Evolutionary conservation across 257 asterid genomes (phyloP), one percentile per base, ranked within the genome.

Genomic region (Penstemon newberryi): DNA sequence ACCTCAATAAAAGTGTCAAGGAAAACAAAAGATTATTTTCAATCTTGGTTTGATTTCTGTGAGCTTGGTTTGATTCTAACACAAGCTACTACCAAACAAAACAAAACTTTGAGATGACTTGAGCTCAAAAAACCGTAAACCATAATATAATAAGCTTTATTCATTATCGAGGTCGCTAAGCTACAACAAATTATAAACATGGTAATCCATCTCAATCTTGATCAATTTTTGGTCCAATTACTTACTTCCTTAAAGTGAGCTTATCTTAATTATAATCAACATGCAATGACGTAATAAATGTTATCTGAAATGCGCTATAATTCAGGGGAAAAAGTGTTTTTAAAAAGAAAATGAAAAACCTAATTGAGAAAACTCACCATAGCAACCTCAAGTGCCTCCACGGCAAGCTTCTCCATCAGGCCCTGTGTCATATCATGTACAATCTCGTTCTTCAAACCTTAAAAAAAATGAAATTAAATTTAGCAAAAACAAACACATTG

Each of bases 391-490:
- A 81, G 79, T 7, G 96, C 99, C 83, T 90, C 97, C 13, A 85
- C 79, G 0, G 91, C 85, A 63, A 90, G 96, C 82, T 87, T 86
- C 79, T 93, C 98, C 96, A 92, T 87, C 11, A 92, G 90, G 7
- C 15, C 67, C 70, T 82, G 90, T 7, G 95, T 71, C 80, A 60
- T 72, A 71, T 88, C 95, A 65, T 88, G 84, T 25, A 91, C 91
- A 51, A 84, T 46, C 81, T 77, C 74, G 78, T 91, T 83, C 70
- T 55, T 74, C 60, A 84, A 13, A 79, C 83, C 96, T 91, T 38
- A 12, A 3, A 55, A 8, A 0, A 9, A 15, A 25, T 25, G 33
- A 25, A 25, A 25, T 25, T 25, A 25, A 25, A 25, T 25, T 25
- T 25, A 25, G 33, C 1, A 38, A 42, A 42, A 38, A 46, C 5